phyloP scores from a whole-genome alignment of 257 asterid species.

The Thymus quinquecostatus region DNA sequence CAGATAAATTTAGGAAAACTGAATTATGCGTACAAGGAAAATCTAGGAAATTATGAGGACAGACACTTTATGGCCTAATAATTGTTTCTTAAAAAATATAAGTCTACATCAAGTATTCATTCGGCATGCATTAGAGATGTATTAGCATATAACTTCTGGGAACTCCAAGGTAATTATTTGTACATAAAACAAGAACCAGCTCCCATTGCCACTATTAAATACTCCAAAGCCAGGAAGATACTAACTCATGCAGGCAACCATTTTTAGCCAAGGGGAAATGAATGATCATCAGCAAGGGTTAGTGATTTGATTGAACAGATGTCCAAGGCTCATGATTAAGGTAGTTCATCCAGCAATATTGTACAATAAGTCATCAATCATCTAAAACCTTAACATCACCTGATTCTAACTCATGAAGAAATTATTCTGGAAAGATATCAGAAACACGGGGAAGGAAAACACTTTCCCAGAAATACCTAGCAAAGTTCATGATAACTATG shows the following conservation, averaged over 20 bases:
- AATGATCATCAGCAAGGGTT: constrained; percentile 14
- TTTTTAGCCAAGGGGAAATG: constrained; percentile 19
- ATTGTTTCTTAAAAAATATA: constrained; percentile 2
- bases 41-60: neutral
- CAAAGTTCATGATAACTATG: constrained; percentile 17
- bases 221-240: constrained; percentile 13
- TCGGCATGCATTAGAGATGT: constrained; percentile 1
- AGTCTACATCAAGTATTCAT: neutral
- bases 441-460: neutral
- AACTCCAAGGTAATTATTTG: constrained; percentile 11
- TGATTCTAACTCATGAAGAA: constrained; percentile 3
- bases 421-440: constrained; percentile 1
- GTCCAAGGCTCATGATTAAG: constrained; percentile 8
- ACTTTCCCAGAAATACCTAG: constrained; percentile 17
- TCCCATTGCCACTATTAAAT: neutral
- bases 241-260: constrained; percentile 18
- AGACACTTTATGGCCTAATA: neutral
- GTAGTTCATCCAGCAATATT: constrained; percentile 1
- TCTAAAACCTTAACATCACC: constrained; percentile 22
- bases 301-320: constrained; percentile 3
- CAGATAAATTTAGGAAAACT: constrained; percentile 24
- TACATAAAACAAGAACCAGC: neutral
- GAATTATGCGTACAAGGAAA: constrained; percentile 21
- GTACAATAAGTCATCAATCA: neutral
- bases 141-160: constrained; percentile 15